A percentile compares a stretch with the other conserved stretches of the same genome.
These are phyloP conservation scores for Metarhizium album DNA, from an alignment of 2,329 filamentous ascomycete genomes.

Conservation along the genomic window DNA sequence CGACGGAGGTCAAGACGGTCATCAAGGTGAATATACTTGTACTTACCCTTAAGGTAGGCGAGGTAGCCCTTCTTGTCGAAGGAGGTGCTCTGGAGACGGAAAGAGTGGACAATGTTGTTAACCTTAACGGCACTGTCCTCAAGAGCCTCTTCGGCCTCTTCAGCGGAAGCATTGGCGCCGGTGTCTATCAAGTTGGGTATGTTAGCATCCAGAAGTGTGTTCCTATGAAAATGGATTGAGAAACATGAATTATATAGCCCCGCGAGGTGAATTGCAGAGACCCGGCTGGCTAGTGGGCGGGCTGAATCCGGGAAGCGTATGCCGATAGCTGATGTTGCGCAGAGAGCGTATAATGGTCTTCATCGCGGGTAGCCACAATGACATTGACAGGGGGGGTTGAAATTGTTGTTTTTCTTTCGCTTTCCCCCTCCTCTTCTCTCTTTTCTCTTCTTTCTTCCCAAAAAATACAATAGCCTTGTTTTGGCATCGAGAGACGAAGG, in stretches of 20 bases:
- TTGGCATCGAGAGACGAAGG: not conserved
- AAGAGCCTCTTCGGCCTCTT: slow-evolving; percentile 69
- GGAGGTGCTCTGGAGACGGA: slow-evolving; percentile 68
- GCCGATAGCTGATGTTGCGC: not conserved
- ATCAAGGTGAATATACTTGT: slow-evolving; percentile 18
- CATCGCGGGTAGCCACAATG: not conserved
- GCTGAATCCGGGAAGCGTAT: not conserved
- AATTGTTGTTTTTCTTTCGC: no score
- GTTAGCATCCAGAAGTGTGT: not conserved
- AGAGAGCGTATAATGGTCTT: not conserved
- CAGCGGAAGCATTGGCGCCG: slow-evolving; percentile 94
- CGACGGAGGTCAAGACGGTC: not conserved
- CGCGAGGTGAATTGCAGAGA: not conserved
- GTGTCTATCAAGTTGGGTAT: slow-evolving; percentile 45
- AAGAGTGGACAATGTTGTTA: slow-evolving; percentile 88
- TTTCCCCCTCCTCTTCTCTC: no score
- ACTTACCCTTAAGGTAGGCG: slow-evolving; percentile 71
- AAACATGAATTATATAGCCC: not conserved
- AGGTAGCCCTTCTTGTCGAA: slow-evolving; percentile 89
- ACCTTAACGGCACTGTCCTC: slow-evolving; percentile 65
- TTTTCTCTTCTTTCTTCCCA: no score
- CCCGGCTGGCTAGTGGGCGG: no score
- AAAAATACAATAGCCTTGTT: not conserved
- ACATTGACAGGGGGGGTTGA: not conserved
- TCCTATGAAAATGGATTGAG: not conserved